A percentile compares a stretch with the other conserved stretches of the same genome.
Conservation (phyloP, 148 eudicot genomes). For the Arctostaphylos glauca region DNA sequence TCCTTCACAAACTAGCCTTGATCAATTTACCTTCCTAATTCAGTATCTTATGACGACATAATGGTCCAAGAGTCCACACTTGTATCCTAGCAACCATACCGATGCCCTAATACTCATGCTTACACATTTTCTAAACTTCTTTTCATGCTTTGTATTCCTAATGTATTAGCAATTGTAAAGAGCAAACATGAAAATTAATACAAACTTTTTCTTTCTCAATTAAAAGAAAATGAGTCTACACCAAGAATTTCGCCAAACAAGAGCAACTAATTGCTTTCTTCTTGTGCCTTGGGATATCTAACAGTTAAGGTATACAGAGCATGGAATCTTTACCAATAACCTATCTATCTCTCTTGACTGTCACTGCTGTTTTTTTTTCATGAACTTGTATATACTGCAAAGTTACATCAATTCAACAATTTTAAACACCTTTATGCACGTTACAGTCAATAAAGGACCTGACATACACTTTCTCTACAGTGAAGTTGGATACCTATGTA, state of each 20-base stretch:
- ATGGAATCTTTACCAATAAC: not conserved
- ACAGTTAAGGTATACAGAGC: not conserved
- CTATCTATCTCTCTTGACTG: not conserved
- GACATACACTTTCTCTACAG: not conserved
- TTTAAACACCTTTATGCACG: not conserved
- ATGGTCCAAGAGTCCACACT: not conserved
- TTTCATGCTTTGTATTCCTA: not conserved
- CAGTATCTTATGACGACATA: not conserved
- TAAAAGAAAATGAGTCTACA: not conserved
- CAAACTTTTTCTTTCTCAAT: not conserved
- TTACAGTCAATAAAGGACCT: not conserved
- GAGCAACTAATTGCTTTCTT: not conserved
- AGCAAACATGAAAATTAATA: not conserved
- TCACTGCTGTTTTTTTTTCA: not conserved
- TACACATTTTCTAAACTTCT: not conserved
- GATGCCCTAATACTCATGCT: not conserved
- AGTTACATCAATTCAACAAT: not conserved
- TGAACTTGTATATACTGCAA: not conserved
- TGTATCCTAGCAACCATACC: not conserved
- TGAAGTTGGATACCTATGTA: not conserved
- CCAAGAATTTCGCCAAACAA: not conserved
- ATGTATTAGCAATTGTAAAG: not conserved
- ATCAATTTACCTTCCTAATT: slow-evolving; percentile 2
- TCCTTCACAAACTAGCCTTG: not conserved
- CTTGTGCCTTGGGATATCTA: not conserved